A percentile compares a stretch with the other conserved stretches of the same genome.
Evolutionary conservation across 2,329 filamentous ascomycete species (phyloP).

Genomic region (Claviceps maximensis): DNA sequence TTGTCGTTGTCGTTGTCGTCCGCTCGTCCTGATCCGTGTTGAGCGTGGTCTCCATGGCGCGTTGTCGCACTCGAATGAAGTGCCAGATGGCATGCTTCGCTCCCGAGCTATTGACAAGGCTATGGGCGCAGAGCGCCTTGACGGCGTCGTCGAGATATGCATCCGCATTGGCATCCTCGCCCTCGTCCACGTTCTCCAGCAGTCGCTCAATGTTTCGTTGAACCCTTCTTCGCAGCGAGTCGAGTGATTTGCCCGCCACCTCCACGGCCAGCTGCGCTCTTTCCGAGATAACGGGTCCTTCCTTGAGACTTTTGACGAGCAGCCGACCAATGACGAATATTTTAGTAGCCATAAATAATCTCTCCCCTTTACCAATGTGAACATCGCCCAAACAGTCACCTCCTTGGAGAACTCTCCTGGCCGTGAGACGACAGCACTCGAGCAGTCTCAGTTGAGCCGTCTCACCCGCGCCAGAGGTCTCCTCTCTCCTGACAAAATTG

Average conservation of each 20-base stretch:
- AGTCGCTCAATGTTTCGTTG: conserved; percentile 56
- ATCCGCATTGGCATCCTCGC: conserved; percentile 32
- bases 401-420: conserved; percentile 34
- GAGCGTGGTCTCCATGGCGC: conserved; percentile 52
- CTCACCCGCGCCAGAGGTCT: conserved; percentile 15
- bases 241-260: conserved; percentile 49
- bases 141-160: conserved; percentile 41
- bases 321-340: conserved; percentile 63
- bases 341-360: conserved; percentile 50
- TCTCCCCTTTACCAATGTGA: conserved; percentile 28
- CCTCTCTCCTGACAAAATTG: conserved; percentile 24
- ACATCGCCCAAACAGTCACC: conserved; percentile 17
- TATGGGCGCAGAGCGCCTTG: conserved; percentile 68
- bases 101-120: conserved; percentile 66
- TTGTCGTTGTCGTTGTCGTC: conserved; percentile 23
- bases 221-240: conserved; percentile 48
- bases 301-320: conserved; percentile 58
- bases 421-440: conserved; percentile 36
- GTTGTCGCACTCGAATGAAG: conserved; percentile 60
- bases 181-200: conserved; percentile 48
- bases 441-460: conserved; percentile 36
- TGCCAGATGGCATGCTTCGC: conserved; percentile 66
- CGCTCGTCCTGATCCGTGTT: conserved; percentile 32
- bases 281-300: conserved; percentile 24
- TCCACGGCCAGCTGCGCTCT: conserved; percentile 34